phyloP scores from a whole-genome alignment of 768 basidiomycete species.

The Russula lepida region DNA sequence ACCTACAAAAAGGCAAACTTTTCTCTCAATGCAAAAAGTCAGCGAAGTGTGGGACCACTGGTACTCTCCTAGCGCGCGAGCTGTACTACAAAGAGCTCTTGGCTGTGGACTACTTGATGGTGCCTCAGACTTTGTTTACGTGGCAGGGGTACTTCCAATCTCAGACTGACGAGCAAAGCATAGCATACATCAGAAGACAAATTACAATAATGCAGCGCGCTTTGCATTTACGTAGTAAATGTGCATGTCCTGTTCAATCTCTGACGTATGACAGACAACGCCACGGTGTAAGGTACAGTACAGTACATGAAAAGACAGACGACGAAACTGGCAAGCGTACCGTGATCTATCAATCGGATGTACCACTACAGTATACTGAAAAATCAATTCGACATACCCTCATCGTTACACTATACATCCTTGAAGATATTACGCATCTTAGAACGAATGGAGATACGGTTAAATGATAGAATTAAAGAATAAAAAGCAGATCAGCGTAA shows the following conservation, averaged over 20 bases:
- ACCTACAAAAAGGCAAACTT: constrained; percentile 53
- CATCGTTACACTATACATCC: background rate
- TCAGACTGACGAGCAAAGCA: background rate
- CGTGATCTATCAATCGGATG: too few species aligned
- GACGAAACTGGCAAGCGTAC: too few species aligned
- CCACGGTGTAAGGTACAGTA: too few species aligned
- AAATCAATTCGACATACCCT: background rate
- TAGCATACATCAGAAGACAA: too few species aligned
- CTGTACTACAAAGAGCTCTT: constrained; percentile 52
- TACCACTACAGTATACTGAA: background rate
- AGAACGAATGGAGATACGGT: background rate
- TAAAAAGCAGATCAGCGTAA: too few species aligned
- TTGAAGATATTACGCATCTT: too few species aligned
- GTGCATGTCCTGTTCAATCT: too few species aligned
- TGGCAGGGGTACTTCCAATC: background rate
- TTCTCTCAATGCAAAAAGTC: constrained; percentile 56
- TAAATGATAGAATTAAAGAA: background rate
- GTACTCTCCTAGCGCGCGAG: constrained; percentile 45
- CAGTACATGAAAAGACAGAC: too few species aligned
- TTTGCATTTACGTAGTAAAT: too few species aligned
- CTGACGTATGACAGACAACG: too few species aligned
- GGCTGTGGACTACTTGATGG: constrained; percentile 53
- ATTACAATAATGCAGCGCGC: too few species aligned
- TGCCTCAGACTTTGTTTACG: constrained; percentile 28
- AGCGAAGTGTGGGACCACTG: constrained; percentile 60